Evolutionary conservation across 805 yeast species (phyloP).

Genomic region (Yarrowia keelungensis): DNA sequence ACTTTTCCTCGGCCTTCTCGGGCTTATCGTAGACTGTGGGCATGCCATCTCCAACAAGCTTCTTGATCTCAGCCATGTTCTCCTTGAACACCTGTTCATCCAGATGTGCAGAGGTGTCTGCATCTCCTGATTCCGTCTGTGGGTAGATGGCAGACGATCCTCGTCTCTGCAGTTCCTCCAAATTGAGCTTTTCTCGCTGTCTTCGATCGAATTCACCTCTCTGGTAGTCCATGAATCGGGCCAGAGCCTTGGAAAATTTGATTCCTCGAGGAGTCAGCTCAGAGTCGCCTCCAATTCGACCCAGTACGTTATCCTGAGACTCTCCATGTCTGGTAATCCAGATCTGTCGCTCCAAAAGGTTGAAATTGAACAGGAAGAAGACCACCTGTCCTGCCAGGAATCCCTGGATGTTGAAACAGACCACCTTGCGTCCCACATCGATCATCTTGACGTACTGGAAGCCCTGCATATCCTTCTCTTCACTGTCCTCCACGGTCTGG

Average conservation of each 20-base stretch:
- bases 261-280: constrained; percentile 77
- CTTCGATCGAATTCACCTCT: constrained; percentile 68
- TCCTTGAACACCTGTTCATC: constrained; percentile 3
- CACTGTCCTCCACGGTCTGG: constrained; percentile 85
- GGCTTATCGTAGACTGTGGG: constrained; percentile 4
- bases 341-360: constrained; percentile 85
- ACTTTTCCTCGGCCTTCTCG: background rate
- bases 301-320: constrained; percentile 80
- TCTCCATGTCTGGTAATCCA: constrained; percentile 98
- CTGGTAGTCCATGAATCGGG: constrained; percentile 75
- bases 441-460: constrained; percentile 94
- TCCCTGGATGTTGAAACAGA: constrained; percentile 86
- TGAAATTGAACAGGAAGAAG: constrained; percentile 86
- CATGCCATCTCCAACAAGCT: constrained; percentile 20
- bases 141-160: constrained; percentile 7
- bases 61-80: constrained; percentile 13
- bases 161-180: constrained; percentile 12
- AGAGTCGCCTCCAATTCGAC: constrained; percentile 93
- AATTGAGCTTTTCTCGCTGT: constrained; percentile 60
- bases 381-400: constrained; percentile 93
- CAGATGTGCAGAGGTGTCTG: constrained; percentile 4
- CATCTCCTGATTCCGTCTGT: constrained; percentile 5
- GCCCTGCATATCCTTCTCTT: constrained; percentile 66
- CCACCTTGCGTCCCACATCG: constrained; percentile 92
- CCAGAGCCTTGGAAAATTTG: constrained; percentile 73